These are phyloP conservation scores for Cyberlindnera bimundalis DNA, from an alignment of 805 yeast genomes.

Conservation along the genomic window DNA sequence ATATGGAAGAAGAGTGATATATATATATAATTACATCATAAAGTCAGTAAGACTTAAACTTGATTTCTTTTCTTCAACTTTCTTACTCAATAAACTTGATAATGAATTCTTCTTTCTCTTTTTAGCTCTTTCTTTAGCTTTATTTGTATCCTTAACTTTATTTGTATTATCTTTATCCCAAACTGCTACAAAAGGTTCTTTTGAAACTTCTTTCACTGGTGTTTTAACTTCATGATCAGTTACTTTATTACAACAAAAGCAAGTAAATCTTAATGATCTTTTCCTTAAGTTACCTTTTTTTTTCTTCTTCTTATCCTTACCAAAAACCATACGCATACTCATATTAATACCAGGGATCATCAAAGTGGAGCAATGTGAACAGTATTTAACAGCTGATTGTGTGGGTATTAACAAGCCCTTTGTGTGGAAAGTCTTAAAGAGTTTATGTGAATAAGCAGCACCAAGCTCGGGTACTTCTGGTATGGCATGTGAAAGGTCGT, in stretches of 20 bases:
- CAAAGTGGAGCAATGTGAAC: conserved; percentile 20
- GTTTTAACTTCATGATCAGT: conserved; percentile 16
- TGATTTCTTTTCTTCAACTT: conserved; percentile 32
- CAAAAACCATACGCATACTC: conserved; percentile 22
- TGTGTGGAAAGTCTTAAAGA: conserved; percentile 28
- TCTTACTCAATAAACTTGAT: conserved; percentile 38
- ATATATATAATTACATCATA: too few relatives aligned
- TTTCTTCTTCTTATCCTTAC: conserved; percentile 10
- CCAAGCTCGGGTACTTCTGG: conserved; percentile 15
- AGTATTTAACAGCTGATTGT: conserved; percentile 10
- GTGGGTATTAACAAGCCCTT: conserved; percentile 23
- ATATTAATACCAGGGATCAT: conserved; percentile 31
- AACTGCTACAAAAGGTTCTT: conserved; percentile 24
- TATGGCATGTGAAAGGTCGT: conserved; percentile 17
- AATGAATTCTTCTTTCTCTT: conserved; percentile 45
- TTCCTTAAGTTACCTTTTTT: conserved; percentile 18
- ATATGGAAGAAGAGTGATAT: too few relatives aligned
- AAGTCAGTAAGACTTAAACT: conserved; percentile 48
- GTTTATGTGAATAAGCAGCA: conserved; percentile 27
- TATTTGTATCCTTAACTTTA: conserved; percentile 13
- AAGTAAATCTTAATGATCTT: conserved; percentile 24
- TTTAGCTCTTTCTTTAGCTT: conserved; percentile 40
- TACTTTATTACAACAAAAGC: conserved; percentile 28
- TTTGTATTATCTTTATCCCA: conserved; percentile 17
- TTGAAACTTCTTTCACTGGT: conserved; percentile 5